Percentiles rank a stretch among this genome's conserved stretches.
phyloP scores from a whole-genome alignment of 345 rosid genomes.

The Physaria fendleri region DNA sequence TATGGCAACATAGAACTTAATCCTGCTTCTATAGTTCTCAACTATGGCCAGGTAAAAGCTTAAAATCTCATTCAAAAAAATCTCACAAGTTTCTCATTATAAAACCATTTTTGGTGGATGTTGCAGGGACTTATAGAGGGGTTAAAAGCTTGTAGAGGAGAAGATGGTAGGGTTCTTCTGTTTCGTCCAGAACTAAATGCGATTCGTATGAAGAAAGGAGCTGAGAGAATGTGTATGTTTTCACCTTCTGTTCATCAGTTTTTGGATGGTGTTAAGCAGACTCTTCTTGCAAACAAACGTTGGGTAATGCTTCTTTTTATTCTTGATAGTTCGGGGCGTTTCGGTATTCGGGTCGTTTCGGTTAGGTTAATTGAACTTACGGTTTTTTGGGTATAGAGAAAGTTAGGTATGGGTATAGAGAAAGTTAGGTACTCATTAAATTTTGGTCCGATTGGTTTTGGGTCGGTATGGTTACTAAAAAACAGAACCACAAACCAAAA shows the following conservation, averaged over 20 bases:
- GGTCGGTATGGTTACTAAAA: too few species aligned
- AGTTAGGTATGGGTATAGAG: too few species aligned
- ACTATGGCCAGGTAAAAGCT: slow-evolving; percentile 97
- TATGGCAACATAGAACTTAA: slow-evolving; percentile 57
- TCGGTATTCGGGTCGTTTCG: too few species aligned
- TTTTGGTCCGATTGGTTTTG: too few species aligned
- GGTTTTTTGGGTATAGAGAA: too few species aligned
- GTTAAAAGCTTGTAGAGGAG: slow-evolving; percentile 67
- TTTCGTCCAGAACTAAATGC: slow-evolving; percentile 83
- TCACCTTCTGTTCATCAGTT: slow-evolving; percentile 71
- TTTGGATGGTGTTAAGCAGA: slow-evolving; percentile 62
- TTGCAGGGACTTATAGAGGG: slow-evolving; percentile 78
- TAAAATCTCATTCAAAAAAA: too few species aligned
- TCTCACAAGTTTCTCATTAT: too few species aligned
- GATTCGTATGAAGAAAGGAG: slow-evolving; percentile 55
- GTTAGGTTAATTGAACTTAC: too few species aligned
- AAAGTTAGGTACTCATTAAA: too few species aligned
- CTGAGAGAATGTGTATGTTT: slow-evolving; percentile 87
- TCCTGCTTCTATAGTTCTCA: slow-evolving; percentile 77
- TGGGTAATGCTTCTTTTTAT: too few species aligned
- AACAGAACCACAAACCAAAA: too few species aligned
- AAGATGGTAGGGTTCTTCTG: slow-evolving; percentile 55
- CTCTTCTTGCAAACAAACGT: slow-evolving; percentile 59
- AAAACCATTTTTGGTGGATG: background rate
- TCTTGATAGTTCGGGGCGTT: too few species aligned